Conservation (phyloP, 1,284 basidiomycete genomes). For the Bjerkandera adusta region DNA sequence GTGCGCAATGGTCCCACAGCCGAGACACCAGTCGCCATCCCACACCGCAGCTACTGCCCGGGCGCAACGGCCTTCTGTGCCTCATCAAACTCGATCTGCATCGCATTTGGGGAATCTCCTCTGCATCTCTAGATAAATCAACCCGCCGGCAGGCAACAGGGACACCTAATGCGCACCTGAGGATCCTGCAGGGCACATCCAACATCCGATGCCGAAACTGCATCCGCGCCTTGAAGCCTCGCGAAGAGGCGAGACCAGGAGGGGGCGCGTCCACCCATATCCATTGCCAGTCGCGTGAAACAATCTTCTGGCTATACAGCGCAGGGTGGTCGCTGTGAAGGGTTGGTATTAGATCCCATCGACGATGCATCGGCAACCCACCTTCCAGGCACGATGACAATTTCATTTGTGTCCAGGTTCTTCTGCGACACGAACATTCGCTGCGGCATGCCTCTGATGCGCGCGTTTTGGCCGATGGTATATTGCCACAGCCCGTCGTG, state of each 20-base stretch:
- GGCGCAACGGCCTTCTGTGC: constrained; percentile 72
- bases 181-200: constrained; percentile 48
- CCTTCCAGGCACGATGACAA: constrained; percentile 78
- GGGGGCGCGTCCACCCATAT: constrained; percentile 69
- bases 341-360: too few species aligned
- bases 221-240: constrained; percentile 50
- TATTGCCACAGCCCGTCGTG: constrained; percentile 87
- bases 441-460: constrained; percentile 59
- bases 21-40: constrained; percentile 77
- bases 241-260: constrained; percentile 34
- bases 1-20: constrained; percentile 81
- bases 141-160: too few species aligned
- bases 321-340: constrained; percentile 58
- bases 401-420: constrained; percentile 53
- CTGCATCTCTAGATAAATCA: too few species aligned
- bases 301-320: constrained; percentile 51
- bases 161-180: constrained; percentile 32
- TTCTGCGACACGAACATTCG: constrained; percentile 82
- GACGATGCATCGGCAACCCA: constrained; percentile 37
- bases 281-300: constrained; percentile 64
- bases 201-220: constrained; percentile 77
- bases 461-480: constrained; percentile 83
- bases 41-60: constrained; percentile 82
- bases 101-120: too few species aligned
- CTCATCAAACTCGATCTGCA: constrained; percentile 51